phyloP scores from a whole-genome alignment of 306 rosid species.

The Fragaria ananassa region DNA sequence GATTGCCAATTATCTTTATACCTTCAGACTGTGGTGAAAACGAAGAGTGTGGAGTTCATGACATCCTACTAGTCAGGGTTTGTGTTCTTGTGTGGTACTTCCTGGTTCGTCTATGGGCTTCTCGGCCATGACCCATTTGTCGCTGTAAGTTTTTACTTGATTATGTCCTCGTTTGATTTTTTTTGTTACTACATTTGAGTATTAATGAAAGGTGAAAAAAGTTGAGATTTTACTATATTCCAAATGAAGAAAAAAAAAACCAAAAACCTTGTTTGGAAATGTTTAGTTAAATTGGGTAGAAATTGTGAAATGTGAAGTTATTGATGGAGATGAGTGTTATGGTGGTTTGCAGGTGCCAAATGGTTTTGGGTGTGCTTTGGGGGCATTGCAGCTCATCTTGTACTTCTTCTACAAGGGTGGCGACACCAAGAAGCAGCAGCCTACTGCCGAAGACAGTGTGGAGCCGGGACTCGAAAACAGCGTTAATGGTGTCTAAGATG shows the following conservation, averaged over 20 bases:
- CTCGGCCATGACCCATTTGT: conserved; percentile 84
- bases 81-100: conserved; percentile 83
- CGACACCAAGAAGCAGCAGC: conserved; percentile 26
- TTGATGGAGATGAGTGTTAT: not conserved
- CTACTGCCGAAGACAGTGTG: conserved; percentile 25
- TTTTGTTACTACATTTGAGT: not conserved
- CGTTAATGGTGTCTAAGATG: conserved; percentile 21
- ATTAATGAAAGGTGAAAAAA: not conserved
- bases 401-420: conserved; percentile 47
- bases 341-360: conserved; percentile 57
- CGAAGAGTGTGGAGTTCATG: conserved; percentile 89
- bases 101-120: conserved; percentile 80
- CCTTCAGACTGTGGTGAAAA: conserved; percentile 41
- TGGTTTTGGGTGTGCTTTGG: conserved; percentile 70
- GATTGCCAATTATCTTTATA: too few relatives aligned
- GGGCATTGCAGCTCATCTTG: conserved; percentile 59
- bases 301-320: not conserved
- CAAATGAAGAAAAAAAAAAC: not conserved
- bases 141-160: conserved; percentile 39
- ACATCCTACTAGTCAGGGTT: conserved; percentile 81
- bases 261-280: not conserved
- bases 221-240: not conserved
- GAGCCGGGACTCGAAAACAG: conserved; percentile 53
- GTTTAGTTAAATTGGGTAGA: too few relatives aligned
- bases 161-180: not conserved